Evolutionary conservation across 495 filamentous ascomycete species (phyloP).

Genomic region (Antarctomyces pellizariae): DNA sequence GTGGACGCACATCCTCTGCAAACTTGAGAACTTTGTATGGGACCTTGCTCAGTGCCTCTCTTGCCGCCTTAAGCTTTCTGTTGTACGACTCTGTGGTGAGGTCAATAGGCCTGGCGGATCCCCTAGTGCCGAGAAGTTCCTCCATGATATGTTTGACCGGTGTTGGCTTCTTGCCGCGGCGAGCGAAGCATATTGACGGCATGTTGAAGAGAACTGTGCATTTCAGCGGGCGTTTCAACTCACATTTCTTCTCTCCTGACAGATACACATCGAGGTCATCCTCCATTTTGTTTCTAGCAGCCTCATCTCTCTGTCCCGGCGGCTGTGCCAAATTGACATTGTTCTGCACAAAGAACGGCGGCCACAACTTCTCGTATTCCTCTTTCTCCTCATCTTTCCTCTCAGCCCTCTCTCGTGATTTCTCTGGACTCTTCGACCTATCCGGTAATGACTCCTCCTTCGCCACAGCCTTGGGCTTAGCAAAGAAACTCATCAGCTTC

Average conservation of each 20-base stretch:
- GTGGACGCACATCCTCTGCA: constrained; percentile 66
- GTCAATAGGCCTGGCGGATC: constrained; percentile 13
- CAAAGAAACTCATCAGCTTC: constrained; percentile 24
- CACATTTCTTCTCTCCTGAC: constrained; percentile 13
- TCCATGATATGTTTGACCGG: constrained; percentile 47
- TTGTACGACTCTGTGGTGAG: constrained; percentile 22
- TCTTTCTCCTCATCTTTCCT: constrained; percentile 17
- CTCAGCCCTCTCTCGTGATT: constrained; percentile 11
- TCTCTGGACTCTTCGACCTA: constrained; percentile 11
- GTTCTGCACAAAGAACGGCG: constrained; percentile 51
- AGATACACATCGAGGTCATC: constrained; percentile 22
- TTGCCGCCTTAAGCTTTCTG: constrained; percentile 18
- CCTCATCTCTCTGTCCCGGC: constrained; percentile 26
- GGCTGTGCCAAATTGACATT: constrained; percentile 35
- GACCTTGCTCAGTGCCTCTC: constrained; percentile 32
- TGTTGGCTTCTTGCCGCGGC: constrained; percentile 24
- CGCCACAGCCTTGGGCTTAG: constrained; percentile 33
- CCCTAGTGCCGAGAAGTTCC: constrained; percentile 11
- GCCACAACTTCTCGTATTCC: constrained; percentile 49
- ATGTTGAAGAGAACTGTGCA: constrained; percentile 35
- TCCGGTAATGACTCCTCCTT: constrained; percentile 34
- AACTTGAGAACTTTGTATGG: constrained; percentile 65
- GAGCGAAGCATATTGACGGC: constrained; percentile 21
- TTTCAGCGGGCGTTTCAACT: constrained; percentile 20
- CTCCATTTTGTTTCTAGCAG: constrained; percentile 28